These are phyloP conservation scores for Geosmithia flava DNA, from an alignment of 2,329 filamentous ascomycete species.

Conservation along the genomic window DNA sequence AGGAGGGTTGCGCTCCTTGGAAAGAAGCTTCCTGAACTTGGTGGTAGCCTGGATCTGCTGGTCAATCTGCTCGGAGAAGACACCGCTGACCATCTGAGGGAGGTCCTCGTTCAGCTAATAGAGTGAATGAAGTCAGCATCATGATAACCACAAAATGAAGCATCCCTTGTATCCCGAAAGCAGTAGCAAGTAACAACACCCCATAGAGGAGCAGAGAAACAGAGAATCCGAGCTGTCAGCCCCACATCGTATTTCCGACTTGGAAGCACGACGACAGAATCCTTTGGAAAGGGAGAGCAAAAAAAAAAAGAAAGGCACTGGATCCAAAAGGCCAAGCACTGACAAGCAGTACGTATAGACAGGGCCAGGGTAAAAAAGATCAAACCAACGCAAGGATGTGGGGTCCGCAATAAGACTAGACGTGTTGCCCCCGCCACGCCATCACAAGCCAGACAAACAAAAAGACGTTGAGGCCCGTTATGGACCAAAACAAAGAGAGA, in stretches of 20 bases:
- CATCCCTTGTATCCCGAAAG: neutral
- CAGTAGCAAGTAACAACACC: neutral
- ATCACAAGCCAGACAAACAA: slow-evolving; percentile 8
- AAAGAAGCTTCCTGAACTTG: slow-evolving; percentile 95
- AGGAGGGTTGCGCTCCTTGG: slow-evolving; percentile 96
- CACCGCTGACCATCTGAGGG: slow-evolving; percentile 92
- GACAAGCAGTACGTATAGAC: neutral
- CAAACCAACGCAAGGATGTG: slow-evolving; percentile 12
- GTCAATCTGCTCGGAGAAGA: slow-evolving; percentile 98
- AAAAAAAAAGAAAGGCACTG: neutral
- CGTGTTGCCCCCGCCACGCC: slow-evolving; percentile 16
- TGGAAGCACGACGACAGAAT: neutral
- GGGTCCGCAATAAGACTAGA: slow-evolving; percentile 11
- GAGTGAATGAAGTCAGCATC: neutral
- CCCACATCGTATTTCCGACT: neutral
- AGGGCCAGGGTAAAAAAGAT: neutral
- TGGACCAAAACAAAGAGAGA: slow-evolving; percentile 1
- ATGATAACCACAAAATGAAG: neutral
- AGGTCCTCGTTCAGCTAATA: slow-evolving; percentile 88
- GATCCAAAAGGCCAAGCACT: neutral
- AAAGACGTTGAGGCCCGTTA: slow-evolving; percentile 1
- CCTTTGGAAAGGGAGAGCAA: neutral
- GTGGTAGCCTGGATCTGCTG: slow-evolving; percentile 94
- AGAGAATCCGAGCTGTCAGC: neutral
- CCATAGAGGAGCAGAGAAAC: neutral